Conservation (phyloP, 2,329 filamentous ascomycete species). For the Amesomyces nigricolor region DNA sequence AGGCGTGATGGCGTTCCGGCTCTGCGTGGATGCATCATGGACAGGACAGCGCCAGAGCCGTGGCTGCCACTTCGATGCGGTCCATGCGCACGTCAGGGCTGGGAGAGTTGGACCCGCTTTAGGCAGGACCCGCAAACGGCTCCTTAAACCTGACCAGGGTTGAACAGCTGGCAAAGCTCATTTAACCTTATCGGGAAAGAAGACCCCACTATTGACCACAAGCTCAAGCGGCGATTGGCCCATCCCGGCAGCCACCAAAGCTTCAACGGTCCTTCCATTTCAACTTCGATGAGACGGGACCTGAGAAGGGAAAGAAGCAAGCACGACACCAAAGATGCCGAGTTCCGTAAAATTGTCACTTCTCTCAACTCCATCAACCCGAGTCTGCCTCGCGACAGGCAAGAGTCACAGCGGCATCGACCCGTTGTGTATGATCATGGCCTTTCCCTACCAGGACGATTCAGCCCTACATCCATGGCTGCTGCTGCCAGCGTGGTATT, state of each 20-base stretch:
- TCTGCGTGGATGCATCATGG: neutral
- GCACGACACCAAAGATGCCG: neutral
- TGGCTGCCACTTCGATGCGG: neutral
- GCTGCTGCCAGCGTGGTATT: neutral
- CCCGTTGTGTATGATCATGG: neutral
- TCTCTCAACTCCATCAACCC: neutral
- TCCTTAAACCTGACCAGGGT: neutral
- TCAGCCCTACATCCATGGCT: slow-evolving; percentile 7
- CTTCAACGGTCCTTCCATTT: slow-evolving; percentile 16
- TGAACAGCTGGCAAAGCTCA: neutral
- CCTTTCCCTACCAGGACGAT: neutral
- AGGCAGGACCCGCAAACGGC: too few species aligned
- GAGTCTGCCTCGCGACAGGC: neutral
- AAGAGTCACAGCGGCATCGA: neutral
- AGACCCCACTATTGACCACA: neutral
- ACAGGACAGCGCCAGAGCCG: neutral
- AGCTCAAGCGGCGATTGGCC: slow-evolving; percentile 6
- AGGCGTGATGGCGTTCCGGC: neutral
- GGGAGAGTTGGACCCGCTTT: too few species aligned
- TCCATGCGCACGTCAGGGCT: too few species aligned
- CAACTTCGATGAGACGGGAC: neutral
- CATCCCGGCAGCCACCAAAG: slow-evolving; percentile 6
- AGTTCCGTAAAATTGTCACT: neutral
- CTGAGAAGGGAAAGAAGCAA: neutral
- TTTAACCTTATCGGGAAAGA: neutral